Evolutionary conservation across 257 asterid species (phyloP), one percentile per base, ranked within the genome.

Genomic region (Ballota nigra): DNA sequence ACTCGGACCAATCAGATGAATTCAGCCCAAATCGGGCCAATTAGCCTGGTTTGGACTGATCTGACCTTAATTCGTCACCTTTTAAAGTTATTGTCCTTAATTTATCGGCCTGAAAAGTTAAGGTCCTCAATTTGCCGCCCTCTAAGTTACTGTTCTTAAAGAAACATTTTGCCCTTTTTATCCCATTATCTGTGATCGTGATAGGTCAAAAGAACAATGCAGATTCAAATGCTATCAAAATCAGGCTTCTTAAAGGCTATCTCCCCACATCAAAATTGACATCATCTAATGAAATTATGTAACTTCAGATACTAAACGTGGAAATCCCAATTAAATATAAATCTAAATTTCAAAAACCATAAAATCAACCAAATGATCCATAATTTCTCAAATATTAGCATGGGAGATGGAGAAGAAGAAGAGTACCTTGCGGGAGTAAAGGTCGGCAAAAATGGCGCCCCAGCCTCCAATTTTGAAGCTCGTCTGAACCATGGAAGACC

Each of bases 401-500:
- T 33, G 10, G 18, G 9, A 28, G 9, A 4, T 2, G 34, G 55
- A 26, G 40, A 18, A 20, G 19, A 22, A 47, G 43, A n/a, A 1
- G 8, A 19, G 47, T 67, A 86, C 96, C 94, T 82, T 92, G 71
- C 96, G 90, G 41, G 89, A 68, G 81, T 92, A 92, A 52, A 92
- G 83, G 79, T 92, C 95, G 15, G 97, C 72, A n/a, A 92, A 84
- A 73, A 81, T 71, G 34, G 96, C 83, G 43, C 94, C 98, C 96
- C 94, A 92, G 52, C 98, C 98, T 40, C 89, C 88, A 45, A 38
- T 66, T 75, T 81, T 79, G 79, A 41, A 89, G 70, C 87, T 70
- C 84, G 85, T 80, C 77, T 92, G 93, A 3, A 92, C 96, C 20
- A 92, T 78, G 49, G 98, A 87, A 15, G 98, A 89, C 40, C 98